A percentile compares a stretch with the other conserved stretches of the same genome.
These are phyloP conservation scores for Scleroderma citrinum DNA, from an alignment of 768 basidiomycete genomes.

Conservation along the genomic window DNA sequence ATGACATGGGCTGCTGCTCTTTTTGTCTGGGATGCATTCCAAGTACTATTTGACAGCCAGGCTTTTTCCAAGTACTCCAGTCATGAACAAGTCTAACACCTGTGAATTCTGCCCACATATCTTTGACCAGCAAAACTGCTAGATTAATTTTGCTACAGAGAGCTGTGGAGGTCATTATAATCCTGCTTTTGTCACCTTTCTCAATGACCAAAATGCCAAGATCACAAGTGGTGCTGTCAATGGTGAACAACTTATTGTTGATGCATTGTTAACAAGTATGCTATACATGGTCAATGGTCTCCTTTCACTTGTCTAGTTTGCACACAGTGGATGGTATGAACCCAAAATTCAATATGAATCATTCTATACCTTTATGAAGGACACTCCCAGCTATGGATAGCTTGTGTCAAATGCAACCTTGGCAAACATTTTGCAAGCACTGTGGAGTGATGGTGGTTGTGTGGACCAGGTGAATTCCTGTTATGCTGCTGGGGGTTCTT, in stretches of 20 bases:
- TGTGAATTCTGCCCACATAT: not conserved
- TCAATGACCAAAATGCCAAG: slow-evolving; percentile 53
- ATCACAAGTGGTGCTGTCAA: slow-evolving; percentile 39
- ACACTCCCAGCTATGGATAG: slow-evolving; percentile 64
- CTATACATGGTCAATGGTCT: not conserved
- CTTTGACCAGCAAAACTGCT: not conserved
- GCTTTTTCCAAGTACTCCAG: slow-evolving; percentile 46
- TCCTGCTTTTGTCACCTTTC: slow-evolving; percentile 54
- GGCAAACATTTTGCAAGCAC: slow-evolving; percentile 40
- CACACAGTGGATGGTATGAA: slow-evolving; percentile 56
- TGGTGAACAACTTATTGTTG: slow-evolving; percentile 49
- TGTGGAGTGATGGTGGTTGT: slow-evolving; percentile 46
- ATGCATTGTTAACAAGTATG: slow-evolving; percentile 57
- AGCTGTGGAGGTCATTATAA: slow-evolving; percentile 68
- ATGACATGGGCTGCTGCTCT: slow-evolving; percentile 45
- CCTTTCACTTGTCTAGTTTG: not conserved
- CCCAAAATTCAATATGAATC: slow-evolving; percentile 58
- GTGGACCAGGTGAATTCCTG: slow-evolving; percentile 50
- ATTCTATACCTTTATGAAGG: slow-evolving; percentile 51
- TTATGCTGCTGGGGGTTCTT: slow-evolving; percentile 44
- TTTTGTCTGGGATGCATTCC: slow-evolving; percentile 57
- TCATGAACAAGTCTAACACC: slow-evolving; percentile 39
- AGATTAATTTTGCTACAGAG: slow-evolving; percentile 64
- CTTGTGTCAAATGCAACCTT: slow-evolving; percentile 45
- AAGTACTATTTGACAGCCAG: slow-evolving; percentile 53